phyloP scores from a whole-genome alignment of 495 filamentous ascomycete genomes.

The Annulohypoxylon bovei region DNA sequence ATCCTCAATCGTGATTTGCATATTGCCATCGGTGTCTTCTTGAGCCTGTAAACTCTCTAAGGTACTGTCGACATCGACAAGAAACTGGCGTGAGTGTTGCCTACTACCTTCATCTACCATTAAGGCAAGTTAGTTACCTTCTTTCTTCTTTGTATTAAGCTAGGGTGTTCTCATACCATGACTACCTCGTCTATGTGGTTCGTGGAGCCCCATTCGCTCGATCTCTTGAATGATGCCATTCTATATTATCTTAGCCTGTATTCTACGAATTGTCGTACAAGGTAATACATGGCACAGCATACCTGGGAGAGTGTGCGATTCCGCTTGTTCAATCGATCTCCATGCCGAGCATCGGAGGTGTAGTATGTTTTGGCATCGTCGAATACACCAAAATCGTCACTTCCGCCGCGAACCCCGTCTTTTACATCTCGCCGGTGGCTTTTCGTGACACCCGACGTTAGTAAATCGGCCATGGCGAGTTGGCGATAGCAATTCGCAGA shows the following conservation, averaged over 20 bases:
- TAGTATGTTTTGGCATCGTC: constrained; percentile 63
- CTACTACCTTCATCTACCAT: constrained; percentile 56
- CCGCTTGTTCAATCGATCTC: constrained; percentile 52
- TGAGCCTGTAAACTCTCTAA: constrained; percentile 74
- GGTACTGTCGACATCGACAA: constrained; percentile 80
- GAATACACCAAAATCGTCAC: constrained; percentile 53
- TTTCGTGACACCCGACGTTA: constrained; percentile 31
- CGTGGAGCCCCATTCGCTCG: constrained; percentile 53
- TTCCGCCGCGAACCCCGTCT: constrained; percentile 27
- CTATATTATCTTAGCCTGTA: constrained; percentile 45
- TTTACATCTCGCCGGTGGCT: constrained; percentile 25
- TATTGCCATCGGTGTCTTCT: constrained; percentile 91
- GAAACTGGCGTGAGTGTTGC: constrained; percentile 71
- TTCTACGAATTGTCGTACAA: not conserved
- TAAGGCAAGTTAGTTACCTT: not conserved
- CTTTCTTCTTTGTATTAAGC: not conserved
- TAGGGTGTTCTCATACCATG: constrained; percentile 51
- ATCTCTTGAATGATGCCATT: constrained; percentile 57
- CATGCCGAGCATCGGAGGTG: constrained; percentile 57
- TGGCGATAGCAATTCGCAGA: constrained; percentile 26
- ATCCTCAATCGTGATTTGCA: constrained; percentile 97
- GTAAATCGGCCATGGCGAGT: constrained; percentile 37
- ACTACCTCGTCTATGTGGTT: constrained; percentile 59
- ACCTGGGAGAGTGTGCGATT: constrained; percentile 61
- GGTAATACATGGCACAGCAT: constrained; percentile 10